These are phyloP conservation scores for Picea sitchensis DNA, from an alignment of 75 land plant genomes.

Conservation along the genomic window DNA sequence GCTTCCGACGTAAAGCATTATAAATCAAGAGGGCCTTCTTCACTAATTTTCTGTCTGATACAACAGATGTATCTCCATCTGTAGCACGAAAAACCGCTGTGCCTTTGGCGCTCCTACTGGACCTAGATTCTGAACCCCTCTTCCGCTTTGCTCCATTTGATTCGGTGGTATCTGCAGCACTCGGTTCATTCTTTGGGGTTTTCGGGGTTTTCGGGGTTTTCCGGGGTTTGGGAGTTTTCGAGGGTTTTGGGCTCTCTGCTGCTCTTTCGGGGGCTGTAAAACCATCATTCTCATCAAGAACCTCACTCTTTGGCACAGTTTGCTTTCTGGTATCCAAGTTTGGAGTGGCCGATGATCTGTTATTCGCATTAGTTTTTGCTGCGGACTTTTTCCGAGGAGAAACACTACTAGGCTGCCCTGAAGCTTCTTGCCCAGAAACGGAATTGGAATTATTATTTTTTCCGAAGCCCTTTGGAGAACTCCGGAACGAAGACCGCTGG, in stretches of 20 bases:
- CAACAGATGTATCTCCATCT: not conserved
- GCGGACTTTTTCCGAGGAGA: not conserved
- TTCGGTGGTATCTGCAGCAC: not conserved
- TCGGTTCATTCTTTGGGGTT: not conserved
- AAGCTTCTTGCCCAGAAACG: not conserved
- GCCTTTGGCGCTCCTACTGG: not conserved
- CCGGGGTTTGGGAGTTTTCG: not conserved
- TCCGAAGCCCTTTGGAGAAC: not conserved
- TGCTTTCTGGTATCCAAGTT: not conserved
- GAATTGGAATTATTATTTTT: not conserved
- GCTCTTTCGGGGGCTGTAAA: not conserved
- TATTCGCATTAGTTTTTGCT: not conserved
- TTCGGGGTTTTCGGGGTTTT: not conserved
- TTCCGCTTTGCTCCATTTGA: not conserved
- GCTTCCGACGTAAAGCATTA: conserved; percentile 51
- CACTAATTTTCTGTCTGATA: conserved; percentile 33
- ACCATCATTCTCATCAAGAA: not conserved
- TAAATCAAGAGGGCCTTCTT: conserved; percentile 27
- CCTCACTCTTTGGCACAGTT: conserved; percentile 1
- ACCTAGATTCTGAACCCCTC: not conserved
- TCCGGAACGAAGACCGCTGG: not conserved
- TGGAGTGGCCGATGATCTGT: not conserved
- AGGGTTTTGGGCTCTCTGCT: not conserved
- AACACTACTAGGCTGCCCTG: not conserved
- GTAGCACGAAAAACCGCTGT: not conserved